Conservation (phyloP, 495 filamentous ascomycete genomes). For the Parathielavia hyrcaniae region DNA sequence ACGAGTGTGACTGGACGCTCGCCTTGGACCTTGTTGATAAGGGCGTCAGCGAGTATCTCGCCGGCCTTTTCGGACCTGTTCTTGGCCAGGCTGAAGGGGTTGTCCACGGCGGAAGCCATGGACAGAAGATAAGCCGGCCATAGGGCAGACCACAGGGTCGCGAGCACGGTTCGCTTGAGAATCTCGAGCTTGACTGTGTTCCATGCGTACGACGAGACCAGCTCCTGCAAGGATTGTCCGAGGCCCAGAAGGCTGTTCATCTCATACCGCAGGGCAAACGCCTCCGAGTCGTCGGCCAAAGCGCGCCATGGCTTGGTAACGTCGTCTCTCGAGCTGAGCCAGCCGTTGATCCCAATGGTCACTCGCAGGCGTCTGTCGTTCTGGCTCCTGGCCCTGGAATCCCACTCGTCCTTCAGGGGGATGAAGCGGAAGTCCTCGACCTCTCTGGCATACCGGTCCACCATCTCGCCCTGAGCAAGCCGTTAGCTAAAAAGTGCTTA, state of each 20-base stretch:
- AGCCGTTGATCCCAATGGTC: conserved; percentile 78
- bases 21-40: conserved; percentile 79
- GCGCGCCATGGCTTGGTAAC: conserved; percentile 70
- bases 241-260: conserved; percentile 66
- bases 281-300: conserved; percentile 61
- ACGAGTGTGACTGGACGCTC: conserved; percentile 78
- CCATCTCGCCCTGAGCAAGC: conserved; percentile 52
- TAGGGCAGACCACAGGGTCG: conserved; percentile 61
- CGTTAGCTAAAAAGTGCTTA: background rate
- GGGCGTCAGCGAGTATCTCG: conserved; percentile 70
- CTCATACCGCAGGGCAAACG: conserved; percentile 79
- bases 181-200: conserved; percentile 63
- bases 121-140: conserved; percentile 72
- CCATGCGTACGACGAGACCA: conserved; percentile 69
- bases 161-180: conserved; percentile 68
- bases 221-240: conserved; percentile 58
- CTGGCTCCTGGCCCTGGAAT: conserved; percentile 27
- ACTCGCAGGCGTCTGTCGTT: conserved; percentile 58
- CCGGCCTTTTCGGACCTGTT: conserved; percentile 76
- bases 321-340: conserved; percentile 64
- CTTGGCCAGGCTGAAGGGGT: conserved; percentile 75
- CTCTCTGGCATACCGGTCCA: conserved; percentile 77
- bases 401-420: conserved; percentile 53
- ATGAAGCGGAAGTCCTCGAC: conserved; percentile 86
- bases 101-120: conserved; percentile 61